Conservation (phyloP, 495 filamentous ascomycete genomes). For the Penicillium desertorum region DNA sequence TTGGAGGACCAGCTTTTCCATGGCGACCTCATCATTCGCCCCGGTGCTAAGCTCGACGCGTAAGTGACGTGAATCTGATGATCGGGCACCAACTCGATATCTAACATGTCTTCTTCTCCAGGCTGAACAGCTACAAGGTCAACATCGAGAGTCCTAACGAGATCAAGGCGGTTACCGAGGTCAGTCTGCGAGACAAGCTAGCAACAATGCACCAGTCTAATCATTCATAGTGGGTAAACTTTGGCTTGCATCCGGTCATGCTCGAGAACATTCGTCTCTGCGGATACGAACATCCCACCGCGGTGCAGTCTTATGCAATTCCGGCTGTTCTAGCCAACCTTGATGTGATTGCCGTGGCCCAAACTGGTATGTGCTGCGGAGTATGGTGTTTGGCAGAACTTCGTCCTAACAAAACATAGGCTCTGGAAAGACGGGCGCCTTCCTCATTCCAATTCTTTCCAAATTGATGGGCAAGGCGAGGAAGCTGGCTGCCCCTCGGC, state of each 20-base stretch:
- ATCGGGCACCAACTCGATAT: background rate
- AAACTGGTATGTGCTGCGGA: constrained; percentile 71
- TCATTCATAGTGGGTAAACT: constrained; percentile 59
- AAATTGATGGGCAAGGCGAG: constrained; percentile 92
- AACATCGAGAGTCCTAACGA: constrained; percentile 28
- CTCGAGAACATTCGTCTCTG: constrained; percentile 70
- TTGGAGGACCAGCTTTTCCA: constrained; percentile 77
- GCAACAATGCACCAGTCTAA: constrained; percentile 28
- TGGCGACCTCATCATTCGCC: constrained; percentile 42
- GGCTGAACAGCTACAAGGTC: constrained; percentile 1
- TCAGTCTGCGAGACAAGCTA: constrained; percentile 38
- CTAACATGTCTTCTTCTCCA: background rate
- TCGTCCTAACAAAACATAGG: constrained; percentile 50
- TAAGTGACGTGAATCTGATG: constrained; percentile 21
- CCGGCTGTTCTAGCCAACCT: constrained; percentile 69
- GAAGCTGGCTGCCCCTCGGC: constrained; percentile 74
- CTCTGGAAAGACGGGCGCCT: constrained; percentile 94
- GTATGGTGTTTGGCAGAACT: background rate
- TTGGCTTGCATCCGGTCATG: constrained; percentile 84
- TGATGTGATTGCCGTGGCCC: constrained; percentile 84
- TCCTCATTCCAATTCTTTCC: constrained; percentile 83
- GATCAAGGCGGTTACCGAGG: constrained; percentile 25
- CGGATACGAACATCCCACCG: constrained; percentile 67
- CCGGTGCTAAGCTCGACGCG: constrained; percentile 44
- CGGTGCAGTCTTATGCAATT: constrained; percentile 81